These are phyloP conservation scores for Colletotrichum destructivum DNA, from an alignment of 2,329 filamentous ascomycete species.

Conservation along the genomic window DNA sequence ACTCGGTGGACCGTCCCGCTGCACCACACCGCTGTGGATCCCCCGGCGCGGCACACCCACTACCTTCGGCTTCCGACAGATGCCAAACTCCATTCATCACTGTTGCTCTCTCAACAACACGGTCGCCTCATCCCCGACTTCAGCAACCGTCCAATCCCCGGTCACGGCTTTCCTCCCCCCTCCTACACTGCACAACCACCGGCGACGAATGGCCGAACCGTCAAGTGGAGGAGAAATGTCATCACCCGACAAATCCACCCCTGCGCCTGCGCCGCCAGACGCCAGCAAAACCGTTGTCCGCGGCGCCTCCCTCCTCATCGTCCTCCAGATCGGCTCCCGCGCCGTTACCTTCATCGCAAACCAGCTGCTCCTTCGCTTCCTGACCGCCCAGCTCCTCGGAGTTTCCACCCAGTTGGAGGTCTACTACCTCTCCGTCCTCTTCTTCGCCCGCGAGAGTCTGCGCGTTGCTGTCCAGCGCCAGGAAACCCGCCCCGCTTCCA, in stretches of 20 bases:
- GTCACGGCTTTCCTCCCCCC: background rate
- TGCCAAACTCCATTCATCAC: slow-evolving; percentile 5
- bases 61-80: slow-evolving; percentile 10
- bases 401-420: slow-evolving; percentile 92
- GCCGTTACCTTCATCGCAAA: slow-evolving; percentile 92
- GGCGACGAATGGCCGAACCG: background rate
- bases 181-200: background rate
- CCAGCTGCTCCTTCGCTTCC: slow-evolving; percentile 88
- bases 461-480: slow-evolving; percentile 93
- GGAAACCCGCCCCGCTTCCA: slow-evolving; percentile 33
- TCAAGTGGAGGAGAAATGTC: slow-evolving; percentile 9
- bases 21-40: slow-evolving; percentile 21
- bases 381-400: slow-evolving; percentile 88
- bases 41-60: slow-evolving; percentile 17
- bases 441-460: slow-evolving; percentile 92
- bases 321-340: slow-evolving; percentile 89
- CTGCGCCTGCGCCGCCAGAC: slow-evolving; percentile 7
- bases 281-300: slow-evolving; percentile 62
- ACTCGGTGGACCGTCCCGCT: slow-evolving; percentile 19
- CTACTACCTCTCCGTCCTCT: slow-evolving; percentile 92
- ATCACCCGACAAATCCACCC: slow-evolving; percentile 3
- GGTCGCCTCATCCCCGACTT: slow-evolving; percentile 20
- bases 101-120: slow-evolving; percentile 20
- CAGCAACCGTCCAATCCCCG: background rate
- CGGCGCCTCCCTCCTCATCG: slow-evolving; percentile 88